Percentiles rank a stretch among this genome's conserved stretches.
phyloP scores from a whole-genome alignment of 2,329 filamentous ascomycete genomes.

The Claviceps pazoutovae region DNA sequence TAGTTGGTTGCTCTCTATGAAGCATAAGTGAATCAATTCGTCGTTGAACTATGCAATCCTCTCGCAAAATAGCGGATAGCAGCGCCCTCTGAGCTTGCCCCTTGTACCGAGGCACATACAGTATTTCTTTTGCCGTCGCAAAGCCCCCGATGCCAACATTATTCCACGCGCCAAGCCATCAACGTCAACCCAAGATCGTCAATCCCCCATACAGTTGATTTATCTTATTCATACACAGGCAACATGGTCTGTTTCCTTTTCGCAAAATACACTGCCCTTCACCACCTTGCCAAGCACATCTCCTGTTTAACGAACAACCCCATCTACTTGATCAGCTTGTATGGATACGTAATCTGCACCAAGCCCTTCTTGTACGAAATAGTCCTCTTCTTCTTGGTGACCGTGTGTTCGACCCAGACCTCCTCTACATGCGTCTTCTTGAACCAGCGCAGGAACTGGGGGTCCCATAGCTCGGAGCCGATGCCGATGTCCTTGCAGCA shows the following conservation, averaged over 20 bases:
- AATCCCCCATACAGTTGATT: too few species aligned
- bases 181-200: background rate
- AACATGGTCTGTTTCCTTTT: background rate
- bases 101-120: too few species aligned
- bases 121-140: background rate
- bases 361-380: slow-evolving; percentile 71
- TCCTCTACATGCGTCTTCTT: slow-evolving; percentile 62
- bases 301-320: too few species aligned
- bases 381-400: slow-evolving; percentile 79
- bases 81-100: too few species aligned
- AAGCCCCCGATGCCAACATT: background rate
- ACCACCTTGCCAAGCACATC: too few species aligned
- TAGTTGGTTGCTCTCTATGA: too few species aligned
- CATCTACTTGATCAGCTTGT: slow-evolving; percentile 23
- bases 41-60: too few species aligned
- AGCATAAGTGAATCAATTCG: too few species aligned
- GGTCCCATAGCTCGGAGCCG: slow-evolving; percentile 93
- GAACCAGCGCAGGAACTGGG: slow-evolving; percentile 73
- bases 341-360: slow-evolving; percentile 54
- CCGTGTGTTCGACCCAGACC: slow-evolving; percentile 76
- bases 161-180: too few species aligned
- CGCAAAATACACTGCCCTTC: background rate
- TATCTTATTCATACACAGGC: background rate
- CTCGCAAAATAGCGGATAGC: too few species aligned
- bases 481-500: slow-evolving; percentile 97